A percentile compares a stretch with the other conserved stretches of the same genome.
phyloP scores from a whole-genome alignment of 2,329 filamentous ascomycete species.

The Epichloe uncinata region DNA sequence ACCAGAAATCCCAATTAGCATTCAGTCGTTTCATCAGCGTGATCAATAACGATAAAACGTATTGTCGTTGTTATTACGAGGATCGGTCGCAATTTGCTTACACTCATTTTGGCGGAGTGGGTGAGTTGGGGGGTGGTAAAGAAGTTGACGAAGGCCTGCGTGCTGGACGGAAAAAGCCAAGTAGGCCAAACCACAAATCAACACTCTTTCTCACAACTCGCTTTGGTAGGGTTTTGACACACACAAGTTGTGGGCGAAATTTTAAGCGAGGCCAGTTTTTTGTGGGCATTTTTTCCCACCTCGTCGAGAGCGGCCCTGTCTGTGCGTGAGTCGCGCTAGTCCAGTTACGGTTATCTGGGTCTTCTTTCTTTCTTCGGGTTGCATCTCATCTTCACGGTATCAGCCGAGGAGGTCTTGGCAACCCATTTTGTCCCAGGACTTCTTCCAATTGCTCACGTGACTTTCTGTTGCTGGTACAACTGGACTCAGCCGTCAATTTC shows the following conservation, averaged over 20 bases:
- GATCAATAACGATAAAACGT: not conserved
- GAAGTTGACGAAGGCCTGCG: constrained; percentile 22
- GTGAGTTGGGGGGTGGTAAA: constrained; percentile 25
- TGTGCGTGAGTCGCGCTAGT: constrained; percentile 10
- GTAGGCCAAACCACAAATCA: constrained; percentile 3
- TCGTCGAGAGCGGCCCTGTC: constrained; percentile 6
- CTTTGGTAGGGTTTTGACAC: constrained; percentile 5
- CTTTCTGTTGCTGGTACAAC: not conserved
- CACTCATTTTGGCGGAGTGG: constrained; percentile 28
- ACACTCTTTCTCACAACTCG: not conserved
- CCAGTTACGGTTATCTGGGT: constrained; percentile 6
- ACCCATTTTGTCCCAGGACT: not conserved
- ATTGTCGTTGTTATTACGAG: not conserved
- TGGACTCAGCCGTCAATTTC: not conserved
- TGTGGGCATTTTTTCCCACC: not conserved
- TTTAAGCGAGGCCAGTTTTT: constrained; percentile 22
- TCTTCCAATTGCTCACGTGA: not conserved
- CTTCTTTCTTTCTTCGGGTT: not conserved
- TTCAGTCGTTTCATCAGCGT: not conserved
- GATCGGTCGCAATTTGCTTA: constrained; percentile 14
- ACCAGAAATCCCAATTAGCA: constrained; percentile 6
- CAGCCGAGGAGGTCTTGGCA: not conserved
- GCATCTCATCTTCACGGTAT: constrained; percentile 7
- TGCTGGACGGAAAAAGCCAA: constrained; percentile 13
- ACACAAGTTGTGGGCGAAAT: constrained; percentile 24